Base-by-base conservation (phyloP, 2,329 filamentous ascomycete species). In the Cladosporium sphaerospermum region DNA sequence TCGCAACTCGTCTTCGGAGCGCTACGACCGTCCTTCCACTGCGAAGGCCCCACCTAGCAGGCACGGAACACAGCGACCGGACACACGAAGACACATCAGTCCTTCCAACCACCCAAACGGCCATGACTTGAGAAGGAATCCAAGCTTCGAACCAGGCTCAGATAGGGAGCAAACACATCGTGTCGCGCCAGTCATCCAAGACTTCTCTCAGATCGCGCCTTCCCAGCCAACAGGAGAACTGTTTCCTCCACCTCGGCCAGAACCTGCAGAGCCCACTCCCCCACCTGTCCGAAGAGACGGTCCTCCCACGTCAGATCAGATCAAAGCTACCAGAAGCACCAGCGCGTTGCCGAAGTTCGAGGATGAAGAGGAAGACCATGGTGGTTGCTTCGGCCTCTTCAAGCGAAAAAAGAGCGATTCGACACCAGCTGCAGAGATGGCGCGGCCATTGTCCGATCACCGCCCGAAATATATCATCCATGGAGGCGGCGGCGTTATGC, bases 401-500 rank as follows among this genome's bases (percentile, higher is more conserved):
- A 67, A 64, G 46, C 62, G 64, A 45, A 69, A 64, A 55, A 64
- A 49, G 37, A 37, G 9, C 31, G 45, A 54, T n/a, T 9, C 37
- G 11, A 32, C 33, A 23, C 14, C 28, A 11, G 40, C 32, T 43
- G 33, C 34, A 13, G 31, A 53, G 8, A 45, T 58, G 32, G 42
- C 64, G 45, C 56, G 61, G 49, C 58, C 61, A 13, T 40, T 54
- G 18, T 56, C 58, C 13, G 61, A 58, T 36, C 56, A 60, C 8
- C 61, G 57, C 11, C 56, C 59, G n/a, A 36, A 67, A 11, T 67
- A 64, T 1, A 75, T 75, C 54, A 67, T 64, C 52, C 67, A 69
- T n/a, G 73, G 73, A 14, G 74, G 74, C 4, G 73, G 73, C 42
- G 74, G 73, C 11, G 67, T 72, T 33, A 71, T 80, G 2, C 75